Base-by-base conservation (phyloP, 225 moss, liverwort and hornwort genomes). In the Sphagnum tenellum region DNA sequence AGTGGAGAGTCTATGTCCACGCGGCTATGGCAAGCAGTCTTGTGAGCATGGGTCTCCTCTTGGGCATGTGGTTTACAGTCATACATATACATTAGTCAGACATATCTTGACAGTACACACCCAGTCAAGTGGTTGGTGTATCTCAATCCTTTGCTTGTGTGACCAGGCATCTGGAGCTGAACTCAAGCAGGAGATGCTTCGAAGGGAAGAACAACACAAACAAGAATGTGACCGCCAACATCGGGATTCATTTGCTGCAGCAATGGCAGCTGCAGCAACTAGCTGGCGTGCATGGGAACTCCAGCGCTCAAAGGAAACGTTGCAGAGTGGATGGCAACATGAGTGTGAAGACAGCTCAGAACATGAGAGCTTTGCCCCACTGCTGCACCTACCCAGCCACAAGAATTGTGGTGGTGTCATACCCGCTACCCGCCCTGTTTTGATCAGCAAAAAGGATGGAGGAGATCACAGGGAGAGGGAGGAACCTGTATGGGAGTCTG, bases 121-220 rank as follows among this genome's bases (percentile, higher is more conserved):
- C 29, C 29, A 29, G 29, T 29, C 29, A 29, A 29, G 29, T 29
- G 29, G 29, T 29, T 29, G 29, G 0, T 29, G 29, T 29, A 29
- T 29, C 29, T 29, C 29, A 29, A 29, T 29, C 29, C 29, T 29
- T 52, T 0, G 9, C 53, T 61, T 12, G 46, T 62, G 68, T 59
- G 63, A 59, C 63, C 64, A 75, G 79, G 69, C 67, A 54, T 69
- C 75, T 59, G 62, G 69, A 59, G 72, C 64, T 55, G 69, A 63
- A 62, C 66, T 79, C 12, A 79, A 74, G 63, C 66, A 61, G 62
- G 71, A 79, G 63, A 59, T 71, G 47, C 52, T 58, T 71, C 71
- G 63, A 55, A 72, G 62, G 47, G 75, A 79, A 49, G 66, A 66
- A 50, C 72, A 69, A 66, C 71, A 51, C 50, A 71, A 71, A 65